phyloP scores from a whole-genome alignment of 2,329 filamentous ascomycete species.

The Nemania abortiva region DNA sequence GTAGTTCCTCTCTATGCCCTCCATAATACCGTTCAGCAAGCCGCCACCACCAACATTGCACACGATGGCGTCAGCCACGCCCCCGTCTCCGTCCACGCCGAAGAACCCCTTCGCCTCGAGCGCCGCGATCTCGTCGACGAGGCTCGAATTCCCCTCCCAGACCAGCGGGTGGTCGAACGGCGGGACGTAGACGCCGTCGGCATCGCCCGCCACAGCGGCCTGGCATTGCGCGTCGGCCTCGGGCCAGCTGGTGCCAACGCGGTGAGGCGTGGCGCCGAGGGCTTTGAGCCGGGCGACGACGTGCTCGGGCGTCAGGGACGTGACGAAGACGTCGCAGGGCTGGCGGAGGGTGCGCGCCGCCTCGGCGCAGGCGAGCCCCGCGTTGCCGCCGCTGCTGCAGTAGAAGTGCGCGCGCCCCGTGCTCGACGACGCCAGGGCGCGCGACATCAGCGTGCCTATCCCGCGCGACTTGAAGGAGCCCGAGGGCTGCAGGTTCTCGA shows the following conservation, averaged over 20 bases:
- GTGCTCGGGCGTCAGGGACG: slow-evolving; percentile 70
- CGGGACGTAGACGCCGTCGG: slow-evolving; percentile 69
- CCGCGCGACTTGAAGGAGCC: slow-evolving; percentile 89
- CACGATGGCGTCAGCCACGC: slow-evolving; percentile 73
- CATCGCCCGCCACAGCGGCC: slow-evolving; percentile 66
- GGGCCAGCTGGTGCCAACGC: slow-evolving; percentile 74
- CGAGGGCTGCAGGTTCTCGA: slow-evolving; percentile 86
- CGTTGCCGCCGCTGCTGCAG: slow-evolving; percentile 84
- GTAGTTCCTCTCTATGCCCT: slow-evolving; percentile 68
- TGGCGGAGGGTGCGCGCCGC: slow-evolving; percentile 74
- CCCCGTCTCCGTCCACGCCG: slow-evolving; percentile 41
- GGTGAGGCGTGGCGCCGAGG: slow-evolving; percentile 77
- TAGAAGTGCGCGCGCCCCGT: slow-evolving; percentile 74
- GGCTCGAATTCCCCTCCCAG: slow-evolving; percentile 73
- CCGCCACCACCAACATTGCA: slow-evolving; percentile 87
- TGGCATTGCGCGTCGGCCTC: slow-evolving; percentile 76
- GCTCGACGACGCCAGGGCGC: slow-evolving; percentile 46
- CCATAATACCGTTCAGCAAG: slow-evolving; percentile 79
- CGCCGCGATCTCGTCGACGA: slow-evolving; percentile 65
- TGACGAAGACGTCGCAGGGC: slow-evolving; percentile 81
- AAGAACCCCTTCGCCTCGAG: slow-evolving; percentile 55
- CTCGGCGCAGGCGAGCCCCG: slow-evolving; percentile 83
- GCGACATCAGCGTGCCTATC: slow-evolving; percentile 77
- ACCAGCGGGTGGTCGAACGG: slow-evolving; percentile 77
- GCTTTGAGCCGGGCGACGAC: slow-evolving; percentile 79